Evolutionary conservation across 225 moss, liverwort and hornwort species (phyloP), one percentile per base, ranked within the genome.

Genomic region (Sphagnum contortum): DNA sequence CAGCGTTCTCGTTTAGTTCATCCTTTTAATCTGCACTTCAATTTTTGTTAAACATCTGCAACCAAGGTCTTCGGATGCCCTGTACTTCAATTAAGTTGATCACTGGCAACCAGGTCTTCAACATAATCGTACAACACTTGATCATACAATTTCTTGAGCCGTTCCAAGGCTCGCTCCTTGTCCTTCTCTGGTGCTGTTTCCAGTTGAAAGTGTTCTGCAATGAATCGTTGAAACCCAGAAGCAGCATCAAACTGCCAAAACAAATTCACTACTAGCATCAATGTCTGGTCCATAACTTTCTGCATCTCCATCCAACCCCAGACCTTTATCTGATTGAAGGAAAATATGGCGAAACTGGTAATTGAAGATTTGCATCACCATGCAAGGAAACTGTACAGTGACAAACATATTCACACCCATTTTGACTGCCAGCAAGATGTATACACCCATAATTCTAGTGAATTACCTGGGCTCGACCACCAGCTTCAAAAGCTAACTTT

Each of bases 141-240:
- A 69, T 94, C 94, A 76, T 91, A 94, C 50, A 94, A 75, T 74
- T 94, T 89, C 74, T 81, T 92, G 62, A 95, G 86, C 65, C 94
- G 89, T 84, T 89, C 94, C 73, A 95, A 65, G n/a, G 91, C 94
- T 68, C 91, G 86, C 68, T 91, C 91, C 86, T 89, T 92, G 80
- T 95, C 94, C 79, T 87, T 88, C 75, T 95, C 91, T 57, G 92
- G 84, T 74, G 95, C 88, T 78, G 84, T 92, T 4, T 90, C 92
- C 63, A 92, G 81, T 81, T 92, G 92, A 74, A 95, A 92, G 65
- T 88, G 82, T 64, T 73, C 81, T 49, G 79, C 84, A 58, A 89
- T 92, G 71, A 95, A 92, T 62, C 83, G 89, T 73, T 90, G 89
- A 76, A 95, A 95, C 71, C 95, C 91, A 70, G 88, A 85, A 69